Evolutionary conservation across 2,329 filamentous ascomycete genomes (phyloP).

Genomic region (Neonectria punicea): DNA sequence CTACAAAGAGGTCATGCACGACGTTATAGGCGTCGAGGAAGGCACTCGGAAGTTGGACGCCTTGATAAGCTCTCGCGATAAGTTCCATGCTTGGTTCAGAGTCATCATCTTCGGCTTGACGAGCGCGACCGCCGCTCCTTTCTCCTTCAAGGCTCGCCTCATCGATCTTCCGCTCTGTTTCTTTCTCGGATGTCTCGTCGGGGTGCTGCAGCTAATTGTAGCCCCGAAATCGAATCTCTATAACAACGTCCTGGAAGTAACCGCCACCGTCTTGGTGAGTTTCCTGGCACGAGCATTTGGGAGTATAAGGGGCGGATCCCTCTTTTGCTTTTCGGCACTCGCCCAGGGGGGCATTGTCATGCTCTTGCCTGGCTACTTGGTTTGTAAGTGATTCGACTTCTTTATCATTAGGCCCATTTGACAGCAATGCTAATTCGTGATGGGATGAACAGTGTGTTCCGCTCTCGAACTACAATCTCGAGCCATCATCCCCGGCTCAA

Average conservation of each 20-base stretch:
- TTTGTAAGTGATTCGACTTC: slow-evolving; percentile 52
- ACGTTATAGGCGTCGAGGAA: slow-evolving; percentile 67
- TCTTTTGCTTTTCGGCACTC: slow-evolving; percentile 74
- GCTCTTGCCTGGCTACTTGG: slow-evolving; percentile 72
- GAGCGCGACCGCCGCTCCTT: slow-evolving; percentile 76
- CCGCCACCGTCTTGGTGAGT: slow-evolving; percentile 68
- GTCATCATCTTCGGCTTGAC: slow-evolving; percentile 78
- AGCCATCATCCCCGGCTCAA: slow-evolving; percentile 75
- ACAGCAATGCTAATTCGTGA: not conserved
- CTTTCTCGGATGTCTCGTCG: slow-evolving; percentile 75
- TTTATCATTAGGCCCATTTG: too few species aligned
- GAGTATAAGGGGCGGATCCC: slow-evolving; percentile 60
- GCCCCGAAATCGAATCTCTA: slow-evolving; percentile 76
- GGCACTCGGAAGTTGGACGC: slow-evolving; percentile 63
- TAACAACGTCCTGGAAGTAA: slow-evolving; percentile 73
- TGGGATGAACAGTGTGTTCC: slow-evolving; percentile 49
- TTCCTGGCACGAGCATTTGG: slow-evolving; percentile 72
- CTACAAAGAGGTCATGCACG: slow-evolving; percentile 74
- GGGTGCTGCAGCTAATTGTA: slow-evolving; percentile 75
- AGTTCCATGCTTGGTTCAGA: slow-evolving; percentile 62
- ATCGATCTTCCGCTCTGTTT: slow-evolving; percentile 81
- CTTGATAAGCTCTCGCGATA: slow-evolving; percentile 64
- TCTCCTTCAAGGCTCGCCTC: slow-evolving; percentile 76
- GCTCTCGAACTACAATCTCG: slow-evolving; percentile 74
- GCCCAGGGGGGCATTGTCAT: slow-evolving; percentile 73